Evolutionary conservation across 352 stramenopile species (phyloP), one percentile per base, ranked within the genome.

Genomic region (Phytophthora boehmeriae): DNA sequence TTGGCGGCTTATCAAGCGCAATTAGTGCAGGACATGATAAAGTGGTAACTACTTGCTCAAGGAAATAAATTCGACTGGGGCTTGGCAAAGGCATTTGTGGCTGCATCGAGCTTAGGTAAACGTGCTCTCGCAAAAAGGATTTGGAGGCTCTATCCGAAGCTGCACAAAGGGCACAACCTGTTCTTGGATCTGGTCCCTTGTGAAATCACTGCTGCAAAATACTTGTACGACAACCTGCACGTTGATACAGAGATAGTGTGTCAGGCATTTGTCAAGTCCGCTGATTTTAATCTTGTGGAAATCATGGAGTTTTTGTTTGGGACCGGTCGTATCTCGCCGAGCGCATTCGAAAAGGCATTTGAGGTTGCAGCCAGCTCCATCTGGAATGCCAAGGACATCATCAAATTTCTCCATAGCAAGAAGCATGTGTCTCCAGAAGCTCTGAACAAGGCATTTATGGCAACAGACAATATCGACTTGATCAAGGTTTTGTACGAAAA

Each of bases 1-100:
- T n/a, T 36, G 48, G 30, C 16, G 51, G 17, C 2, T 34, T 61
- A 8, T 30, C 32, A 14, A 38, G 16, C 3, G 54, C 54, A 10
- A 47, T 54, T 35, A 23, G 42, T 20, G 30, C 20, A n/a, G 42
- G 32, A 20, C 16, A 48, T 16, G 22, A 11, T 36, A 32, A 30
- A 20, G 42, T 53, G 22, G 54, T 61, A n/a, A 39, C 19, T 20
- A 47, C 8, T 19, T 61, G 22, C 4, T 61, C 9, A 2, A 30
- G n/a, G 20, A 3, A 20, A 42, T 1, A 10, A 44, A 8, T 49
- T 51, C 16, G 2, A 32, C n/a, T 59, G 27, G n/a, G 13, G 36
- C 8, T 5, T 36, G 1, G 2, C 2, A 2, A 8, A n/a, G 1
- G 52, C 41, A 5, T 50, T 59, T 59, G 41, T 17, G 8, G 11